A percentile compares a stretch with the other conserved stretches of the same genome.
Evolutionary conservation across 176 grass and related monocot species (phyloP).

Genomic region (Rhynchospora pubera): DNA sequence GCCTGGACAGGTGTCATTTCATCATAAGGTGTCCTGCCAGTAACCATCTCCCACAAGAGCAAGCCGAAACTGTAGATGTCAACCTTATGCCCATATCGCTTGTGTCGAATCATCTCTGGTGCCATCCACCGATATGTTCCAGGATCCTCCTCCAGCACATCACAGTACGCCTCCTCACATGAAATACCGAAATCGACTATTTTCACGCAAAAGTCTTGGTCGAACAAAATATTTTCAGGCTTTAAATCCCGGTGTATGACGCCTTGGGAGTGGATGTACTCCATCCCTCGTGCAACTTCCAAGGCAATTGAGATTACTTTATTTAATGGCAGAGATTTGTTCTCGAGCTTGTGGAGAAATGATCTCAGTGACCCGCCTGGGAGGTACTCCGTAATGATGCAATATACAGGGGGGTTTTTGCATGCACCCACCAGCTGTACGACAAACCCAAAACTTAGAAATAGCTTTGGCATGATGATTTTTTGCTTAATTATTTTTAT

Average conservation of each 20-base stretch:
- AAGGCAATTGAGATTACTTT: constrained; percentile 59
- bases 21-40: constrained; percentile 67
- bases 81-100: constrained; percentile 66
- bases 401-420: constrained; percentile 66
- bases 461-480: background rate
- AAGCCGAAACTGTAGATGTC: constrained; percentile 95
- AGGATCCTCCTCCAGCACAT: constrained; percentile 57
- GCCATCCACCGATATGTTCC: constrained; percentile 99
- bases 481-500: background rate
- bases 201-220: constrained; percentile 66
- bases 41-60: constrained; percentile 78
- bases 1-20: constrained; percentile 83
- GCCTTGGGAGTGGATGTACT: constrained; percentile 91
- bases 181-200: constrained; percentile 92
- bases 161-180: constrained; percentile 55
- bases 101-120: constrained; percentile 86
- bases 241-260: constrained; percentile 90
- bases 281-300: constrained; percentile 64
- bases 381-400: constrained; percentile 86
- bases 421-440: constrained; percentile 72
- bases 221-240: constrained; percentile 95
- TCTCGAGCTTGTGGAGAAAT: constrained; percentile 67
- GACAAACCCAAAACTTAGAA: background rate
- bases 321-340: constrained; percentile 45
- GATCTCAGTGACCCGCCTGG: constrained; percentile 70